These are phyloP conservation scores for Fagopyrum esculentum DNA, from an alignment of 148 eudicot genomes.

Conservation along the genomic window DNA sequence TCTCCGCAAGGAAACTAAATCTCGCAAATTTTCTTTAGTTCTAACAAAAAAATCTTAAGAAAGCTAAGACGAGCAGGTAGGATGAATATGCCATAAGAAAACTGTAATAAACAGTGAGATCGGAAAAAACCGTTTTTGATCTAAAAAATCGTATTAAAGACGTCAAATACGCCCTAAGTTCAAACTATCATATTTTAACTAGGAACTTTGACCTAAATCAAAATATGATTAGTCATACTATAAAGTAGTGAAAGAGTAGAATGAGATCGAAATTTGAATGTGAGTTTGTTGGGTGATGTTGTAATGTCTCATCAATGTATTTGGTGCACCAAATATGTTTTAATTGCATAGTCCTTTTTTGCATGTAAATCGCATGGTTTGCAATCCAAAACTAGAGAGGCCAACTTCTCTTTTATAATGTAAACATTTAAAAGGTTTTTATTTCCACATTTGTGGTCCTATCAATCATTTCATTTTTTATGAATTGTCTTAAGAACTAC, in stretches of 20 bases:
- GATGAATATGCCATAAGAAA: too few species aligned
- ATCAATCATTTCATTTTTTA: not conserved
- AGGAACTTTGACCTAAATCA: not conserved
- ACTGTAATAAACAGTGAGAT: too few species aligned
- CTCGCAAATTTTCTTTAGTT: too few species aligned
- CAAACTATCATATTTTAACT: too few species aligned
- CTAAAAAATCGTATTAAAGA: too few species aligned
- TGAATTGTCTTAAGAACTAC: not conserved
- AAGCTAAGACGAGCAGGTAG: too few species aligned
- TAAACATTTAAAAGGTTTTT: not conserved
- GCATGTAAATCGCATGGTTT: slow-evolving; percentile 10
- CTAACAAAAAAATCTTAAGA: too few species aligned
- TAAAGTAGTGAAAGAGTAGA: not conserved
- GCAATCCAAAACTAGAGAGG: not conserved
- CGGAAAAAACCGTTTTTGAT: too few species aligned
- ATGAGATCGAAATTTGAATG: not conserved
- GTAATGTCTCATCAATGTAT: slow-evolving; percentile 3
- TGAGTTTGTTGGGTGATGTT: slow-evolving; percentile 9
- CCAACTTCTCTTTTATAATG: slow-evolving; percentile 13
- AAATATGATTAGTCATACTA: not conserved
- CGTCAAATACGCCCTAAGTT: too few species aligned
- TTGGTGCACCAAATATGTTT: slow-evolving; percentile 5
- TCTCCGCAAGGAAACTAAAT: too few species aligned
- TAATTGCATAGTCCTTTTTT: slow-evolving; percentile 10
- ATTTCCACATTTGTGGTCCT: slow-evolving; percentile 8